Conservation (phyloP, 306 rosid genomes). For the Cucurbita maxima region DNA sequence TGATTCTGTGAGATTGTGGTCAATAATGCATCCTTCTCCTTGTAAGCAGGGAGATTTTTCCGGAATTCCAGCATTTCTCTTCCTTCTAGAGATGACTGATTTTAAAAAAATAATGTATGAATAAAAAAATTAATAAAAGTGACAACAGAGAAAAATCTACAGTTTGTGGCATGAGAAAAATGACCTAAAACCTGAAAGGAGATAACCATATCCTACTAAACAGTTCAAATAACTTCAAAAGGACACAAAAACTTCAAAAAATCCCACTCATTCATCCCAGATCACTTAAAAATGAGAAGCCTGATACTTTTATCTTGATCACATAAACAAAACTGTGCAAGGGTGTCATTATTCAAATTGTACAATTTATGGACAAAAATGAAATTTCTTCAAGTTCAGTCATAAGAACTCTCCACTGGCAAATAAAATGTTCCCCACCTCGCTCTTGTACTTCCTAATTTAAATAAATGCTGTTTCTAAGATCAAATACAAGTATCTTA, state of each 20-base stretch:
- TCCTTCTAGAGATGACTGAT: constrained; percentile 70
- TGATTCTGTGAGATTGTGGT: constrained; percentile 57
- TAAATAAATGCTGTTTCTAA: not conserved
- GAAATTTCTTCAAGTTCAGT: not conserved
- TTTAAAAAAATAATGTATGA: constrained; percentile 6
- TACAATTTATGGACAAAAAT: not conserved
- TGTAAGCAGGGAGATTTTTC: constrained; percentile 68
- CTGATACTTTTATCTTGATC: not conserved
- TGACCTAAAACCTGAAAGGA: not conserved
- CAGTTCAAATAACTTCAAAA: not conserved
- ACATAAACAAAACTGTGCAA: not conserved
- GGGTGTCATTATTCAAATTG: not conserved
- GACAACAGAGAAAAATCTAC: not conserved
- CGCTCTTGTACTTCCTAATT: constrained; percentile 1
- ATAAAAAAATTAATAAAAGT: not conserved
- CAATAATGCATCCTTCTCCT: constrained; percentile 63
- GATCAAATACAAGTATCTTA: not conserved
- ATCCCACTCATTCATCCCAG: not conserved
- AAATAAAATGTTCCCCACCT: not conserved
- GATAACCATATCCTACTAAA: not conserved
- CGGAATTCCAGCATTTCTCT: constrained; percentile 66
- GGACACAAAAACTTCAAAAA: not conserved
- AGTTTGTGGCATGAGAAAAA: not conserved
- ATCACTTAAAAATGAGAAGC: not conserved
- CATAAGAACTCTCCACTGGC: not conserved